These are phyloP conservation scores for Boletus vermiculosoides DNA, from an alignment of 768 basidiomycete genomes.

Conservation along the genomic window DNA sequence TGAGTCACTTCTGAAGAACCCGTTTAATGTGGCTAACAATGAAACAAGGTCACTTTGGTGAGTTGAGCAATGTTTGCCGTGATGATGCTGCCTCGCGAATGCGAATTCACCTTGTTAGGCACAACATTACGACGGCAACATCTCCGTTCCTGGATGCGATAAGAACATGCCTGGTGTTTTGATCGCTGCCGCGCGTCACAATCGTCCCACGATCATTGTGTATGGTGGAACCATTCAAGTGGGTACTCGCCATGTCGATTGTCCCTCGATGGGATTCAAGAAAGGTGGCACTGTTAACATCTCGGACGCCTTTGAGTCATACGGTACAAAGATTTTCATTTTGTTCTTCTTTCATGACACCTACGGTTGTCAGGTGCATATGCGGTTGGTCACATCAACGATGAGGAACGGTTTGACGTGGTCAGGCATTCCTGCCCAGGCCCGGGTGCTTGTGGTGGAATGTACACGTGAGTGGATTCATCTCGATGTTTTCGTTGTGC, in stretches of 20 bases:
- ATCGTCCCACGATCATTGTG: conserved; percentile 83
- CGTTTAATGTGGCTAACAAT: conserved; percentile 7
- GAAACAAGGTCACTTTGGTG: conserved; percentile 55
- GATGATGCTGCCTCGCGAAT: not conserved
- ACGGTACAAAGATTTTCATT: conserved; percentile 43
- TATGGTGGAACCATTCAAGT: conserved; percentile 85
- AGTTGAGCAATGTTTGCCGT: conserved; percentile 2
- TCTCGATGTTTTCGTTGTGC: not conserved
- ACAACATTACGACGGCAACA: conserved; percentile 87
- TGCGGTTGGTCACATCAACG: conserved; percentile 70
- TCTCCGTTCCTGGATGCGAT: conserved; percentile 85
- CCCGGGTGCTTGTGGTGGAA: conserved; percentile 82
- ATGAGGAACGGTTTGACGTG: conserved; percentile 81
- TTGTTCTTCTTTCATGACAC: not conserved
- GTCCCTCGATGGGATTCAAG: conserved; percentile 71
- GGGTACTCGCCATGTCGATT: conserved; percentile 75
- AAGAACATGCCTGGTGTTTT: conserved; percentile 93
- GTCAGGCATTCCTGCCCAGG: conserved; percentile 85
- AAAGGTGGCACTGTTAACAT: conserved; percentile 85
- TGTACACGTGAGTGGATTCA: conserved; percentile 64
- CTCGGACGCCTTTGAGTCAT: conserved; percentile 82
- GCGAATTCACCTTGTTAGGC: conserved; percentile 44
- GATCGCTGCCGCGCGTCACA: conserved; percentile 83
- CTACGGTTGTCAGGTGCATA: conserved; percentile 57
- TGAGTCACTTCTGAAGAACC: conserved; percentile 31